Evolutionary conservation across 2,329 filamentous ascomycete genomes (phyloP).

Genomic region (Lasiodiplodia gonubiensis): DNA sequence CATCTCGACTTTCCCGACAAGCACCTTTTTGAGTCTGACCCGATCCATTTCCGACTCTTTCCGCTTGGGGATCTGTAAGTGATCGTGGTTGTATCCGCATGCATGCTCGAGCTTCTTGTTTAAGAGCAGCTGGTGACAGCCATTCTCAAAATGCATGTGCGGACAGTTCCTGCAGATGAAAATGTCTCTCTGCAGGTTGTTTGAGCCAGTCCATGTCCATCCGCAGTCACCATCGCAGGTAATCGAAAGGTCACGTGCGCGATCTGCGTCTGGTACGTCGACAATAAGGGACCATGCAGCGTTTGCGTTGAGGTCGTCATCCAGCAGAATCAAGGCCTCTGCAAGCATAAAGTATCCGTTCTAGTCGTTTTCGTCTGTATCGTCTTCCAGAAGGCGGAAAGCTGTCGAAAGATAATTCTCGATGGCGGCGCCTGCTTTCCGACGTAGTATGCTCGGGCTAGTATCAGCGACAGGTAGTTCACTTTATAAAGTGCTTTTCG

Average conservation of each 20-base stretch:
- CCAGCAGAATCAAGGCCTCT: not conserved
- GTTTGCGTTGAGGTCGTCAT: not conserved
- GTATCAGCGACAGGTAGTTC: not conserved
- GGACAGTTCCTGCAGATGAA: not conserved
- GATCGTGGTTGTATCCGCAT: not conserved
- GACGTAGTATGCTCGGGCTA: not conserved
- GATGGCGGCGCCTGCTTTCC: not conserved
- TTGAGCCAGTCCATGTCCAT: not conserved
- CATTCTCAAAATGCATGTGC: not conserved
- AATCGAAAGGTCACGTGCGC: not conserved
- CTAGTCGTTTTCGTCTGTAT: not conserved
- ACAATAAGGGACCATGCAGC: not conserved
- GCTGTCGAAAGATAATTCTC: not conserved
- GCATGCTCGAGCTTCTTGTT: not conserved
- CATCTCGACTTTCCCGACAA: not conserved
- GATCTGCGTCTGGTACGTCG: not conserved
- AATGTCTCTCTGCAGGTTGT: not conserved
- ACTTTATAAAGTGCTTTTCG: not conserved
- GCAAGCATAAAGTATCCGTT: not conserved
- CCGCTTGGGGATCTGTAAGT: not conserved
- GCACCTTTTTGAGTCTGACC: not conserved
- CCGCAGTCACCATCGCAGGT: not conserved
- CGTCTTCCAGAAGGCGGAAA: not conserved
- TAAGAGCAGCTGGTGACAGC: not conserved
- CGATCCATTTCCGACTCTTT: not conserved